Conservation (phyloP, 768 basidiomycete species). For the Sarcodon sp. region DNA sequence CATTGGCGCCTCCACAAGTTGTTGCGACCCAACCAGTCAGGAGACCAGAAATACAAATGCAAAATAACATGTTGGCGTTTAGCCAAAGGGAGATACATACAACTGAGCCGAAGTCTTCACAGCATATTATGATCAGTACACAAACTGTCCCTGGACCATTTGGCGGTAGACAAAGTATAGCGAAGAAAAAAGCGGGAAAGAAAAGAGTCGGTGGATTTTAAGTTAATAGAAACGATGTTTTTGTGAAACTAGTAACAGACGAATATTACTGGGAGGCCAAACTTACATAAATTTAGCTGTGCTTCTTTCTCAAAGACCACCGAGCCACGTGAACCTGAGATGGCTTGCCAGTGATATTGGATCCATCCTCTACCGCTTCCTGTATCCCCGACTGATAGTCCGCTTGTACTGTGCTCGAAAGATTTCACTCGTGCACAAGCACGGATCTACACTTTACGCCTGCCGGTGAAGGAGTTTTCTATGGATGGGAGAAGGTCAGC, state of each 20-base stretch:
- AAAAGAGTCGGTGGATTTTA: slow-evolving; percentile 71
- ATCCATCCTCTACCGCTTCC: background rate
- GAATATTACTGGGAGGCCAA: slow-evolving; percentile 1
- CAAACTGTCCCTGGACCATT: slow-evolving; percentile 61
- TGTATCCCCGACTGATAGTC: background rate
- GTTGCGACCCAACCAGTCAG: background rate
- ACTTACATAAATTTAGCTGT: background rate
- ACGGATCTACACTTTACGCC: slow-evolving; percentile 64
- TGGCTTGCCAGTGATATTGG: background rate
- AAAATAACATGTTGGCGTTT: slow-evolving; percentile 5
- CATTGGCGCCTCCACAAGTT: slow-evolving; percentile 1
- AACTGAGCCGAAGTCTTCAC: slow-evolving; percentile 14
- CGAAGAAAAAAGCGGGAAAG: slow-evolving; percentile 46
- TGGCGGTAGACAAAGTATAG: slow-evolving; percentile 40
- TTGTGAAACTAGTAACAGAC: no score
- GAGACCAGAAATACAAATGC: slow-evolving; percentile 1
- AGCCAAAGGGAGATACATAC: slow-evolving; percentile 7
- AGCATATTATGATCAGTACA: slow-evolving; percentile 41
- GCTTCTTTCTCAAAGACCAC: background rate
- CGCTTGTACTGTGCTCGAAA: slow-evolving; percentile 6
- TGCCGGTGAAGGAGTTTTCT: slow-evolving; percentile 45
- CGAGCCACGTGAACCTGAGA: background rate
- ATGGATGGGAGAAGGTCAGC: slow-evolving; percentile 68
- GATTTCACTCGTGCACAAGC: slow-evolving; percentile 39
- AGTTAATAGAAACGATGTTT: background rate